These are phyloP conservation scores for Lepidium aucheri DNA, from an alignment of 345 rosid genomes.

Conservation along the genomic window DNA sequence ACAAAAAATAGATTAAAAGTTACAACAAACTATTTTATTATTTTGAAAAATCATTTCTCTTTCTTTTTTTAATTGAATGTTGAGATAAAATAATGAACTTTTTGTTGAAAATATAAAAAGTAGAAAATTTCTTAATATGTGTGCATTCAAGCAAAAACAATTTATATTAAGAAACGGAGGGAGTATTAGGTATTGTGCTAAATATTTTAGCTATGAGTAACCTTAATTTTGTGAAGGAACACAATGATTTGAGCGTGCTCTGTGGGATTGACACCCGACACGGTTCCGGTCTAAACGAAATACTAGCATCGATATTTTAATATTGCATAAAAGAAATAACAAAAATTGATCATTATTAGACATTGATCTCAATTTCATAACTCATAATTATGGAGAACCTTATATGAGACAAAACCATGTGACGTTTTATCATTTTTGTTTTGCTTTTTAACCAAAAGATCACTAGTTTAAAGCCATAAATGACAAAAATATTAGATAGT, in stretches of 20 bases:
- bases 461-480: neutral
- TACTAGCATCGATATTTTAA: neutral
- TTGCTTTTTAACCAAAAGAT: no score
- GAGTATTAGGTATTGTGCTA: no score
- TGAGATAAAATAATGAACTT: no score
- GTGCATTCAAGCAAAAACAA: no score
- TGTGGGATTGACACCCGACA: slow-evolving; percentile 1
- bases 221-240: slow-evolving; percentile 8
- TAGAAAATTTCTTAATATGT: no score
- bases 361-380: neutral
- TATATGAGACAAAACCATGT: slow-evolving; percentile 6
- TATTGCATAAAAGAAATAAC: neutral
- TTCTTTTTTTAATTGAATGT: no score
- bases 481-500: neutral
- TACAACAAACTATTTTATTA: no score
- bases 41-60: no score
- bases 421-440: neutral
- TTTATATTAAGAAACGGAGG: no score
- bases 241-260: slow-evolving; percentile 20
- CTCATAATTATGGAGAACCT: neutral
- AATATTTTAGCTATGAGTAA: no score
- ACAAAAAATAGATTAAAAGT: no score
- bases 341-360: neutral
- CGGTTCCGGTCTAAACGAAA: neutral
- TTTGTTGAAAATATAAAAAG: no score